A percentile compares a stretch with the other conserved stretches of the same genome.
phyloP scores from a whole-genome alignment of 768 basidiomycete species.

The Butyriboletus loyo region DNA sequence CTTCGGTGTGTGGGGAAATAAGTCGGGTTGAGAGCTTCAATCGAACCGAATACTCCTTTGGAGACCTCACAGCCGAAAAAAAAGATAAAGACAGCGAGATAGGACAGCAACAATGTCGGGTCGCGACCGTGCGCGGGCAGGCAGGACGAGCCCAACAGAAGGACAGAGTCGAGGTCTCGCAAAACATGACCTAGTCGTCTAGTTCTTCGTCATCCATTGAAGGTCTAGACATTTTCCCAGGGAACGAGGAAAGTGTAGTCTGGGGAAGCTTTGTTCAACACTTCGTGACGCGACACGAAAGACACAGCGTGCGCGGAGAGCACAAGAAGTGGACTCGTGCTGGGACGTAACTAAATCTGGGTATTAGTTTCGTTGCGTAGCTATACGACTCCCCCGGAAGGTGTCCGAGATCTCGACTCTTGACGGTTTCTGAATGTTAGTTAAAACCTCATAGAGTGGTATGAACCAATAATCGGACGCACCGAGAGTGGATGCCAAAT shows the following conservation, averaged over 20 bases:
- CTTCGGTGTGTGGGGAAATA: neutral
- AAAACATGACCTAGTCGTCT: neutral
- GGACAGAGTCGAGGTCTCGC: neutral
- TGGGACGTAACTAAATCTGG: neutral
- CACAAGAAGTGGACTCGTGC: no score
- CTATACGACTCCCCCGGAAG: neutral
- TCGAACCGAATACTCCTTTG: neutral
- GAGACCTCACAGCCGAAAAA: neutral
- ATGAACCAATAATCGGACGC: neutral
- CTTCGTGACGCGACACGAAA: neutral
- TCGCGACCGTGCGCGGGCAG: neutral
- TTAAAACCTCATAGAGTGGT: neutral
- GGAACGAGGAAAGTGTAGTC: neutral
- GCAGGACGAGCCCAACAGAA: neutral
- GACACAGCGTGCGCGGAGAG: neutral
- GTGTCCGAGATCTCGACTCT: neutral
- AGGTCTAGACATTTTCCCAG: neutral
- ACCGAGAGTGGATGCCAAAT: neutral
- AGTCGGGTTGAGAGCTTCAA: neutral
- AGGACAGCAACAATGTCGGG: no score
- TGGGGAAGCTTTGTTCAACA: neutral
- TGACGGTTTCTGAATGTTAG: neutral
- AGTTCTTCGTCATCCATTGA: neutral
- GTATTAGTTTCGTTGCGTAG: neutral
- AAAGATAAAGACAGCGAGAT: conserved; percentile 8